phyloP scores from a whole-genome alignment of 176 grass and related monocot genomes.

The Canna indica region DNA sequence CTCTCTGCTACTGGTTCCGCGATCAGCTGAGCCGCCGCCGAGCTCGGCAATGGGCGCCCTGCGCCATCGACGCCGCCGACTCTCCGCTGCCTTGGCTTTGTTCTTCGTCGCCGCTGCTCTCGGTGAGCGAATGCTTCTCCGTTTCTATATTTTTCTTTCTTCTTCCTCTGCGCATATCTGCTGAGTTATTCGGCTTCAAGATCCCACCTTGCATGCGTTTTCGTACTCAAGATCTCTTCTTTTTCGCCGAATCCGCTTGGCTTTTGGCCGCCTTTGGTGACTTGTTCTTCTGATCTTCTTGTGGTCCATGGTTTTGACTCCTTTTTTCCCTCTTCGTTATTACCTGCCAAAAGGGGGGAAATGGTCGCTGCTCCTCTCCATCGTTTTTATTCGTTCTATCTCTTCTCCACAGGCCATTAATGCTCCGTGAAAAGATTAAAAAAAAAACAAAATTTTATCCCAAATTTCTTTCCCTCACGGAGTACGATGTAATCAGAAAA shows the following conservation, averaged over 20 bases:
- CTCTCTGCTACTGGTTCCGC: not conserved
- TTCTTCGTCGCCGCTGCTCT: not conserved
- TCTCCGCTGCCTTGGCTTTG: not conserved
- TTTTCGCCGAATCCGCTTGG: not conserved
- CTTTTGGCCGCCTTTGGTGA: not conserved
- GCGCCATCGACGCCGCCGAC: not conserved
- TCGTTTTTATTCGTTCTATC: not conserved
- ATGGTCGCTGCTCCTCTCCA: not conserved
- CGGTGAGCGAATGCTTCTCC: not conserved
- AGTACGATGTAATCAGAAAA: too few relatives aligned
- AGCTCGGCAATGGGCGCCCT: not conserved
- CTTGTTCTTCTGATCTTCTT: not conserved
- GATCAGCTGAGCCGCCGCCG: not conserved
- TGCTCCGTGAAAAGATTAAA: too few relatives aligned
- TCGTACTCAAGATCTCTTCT: slow-evolving; percentile 3
- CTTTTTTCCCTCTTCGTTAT: not conserved
- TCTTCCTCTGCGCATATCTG: not conserved
- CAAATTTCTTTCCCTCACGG: too few relatives aligned
- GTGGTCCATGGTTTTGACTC: not conserved
- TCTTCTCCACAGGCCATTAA: too few relatives aligned
- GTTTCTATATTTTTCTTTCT: not conserved
- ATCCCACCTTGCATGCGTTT: not conserved
- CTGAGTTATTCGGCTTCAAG: not conserved
- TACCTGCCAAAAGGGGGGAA: not conserved
- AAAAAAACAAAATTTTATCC: too few relatives aligned